Percentiles rank a stretch among this genome's conserved stretches.
These are phyloP conservation scores for Zygosaccharomyces sapae DNA, from an alignment of 1,139 yeast genomes.

Conservation along the genomic window DNA sequence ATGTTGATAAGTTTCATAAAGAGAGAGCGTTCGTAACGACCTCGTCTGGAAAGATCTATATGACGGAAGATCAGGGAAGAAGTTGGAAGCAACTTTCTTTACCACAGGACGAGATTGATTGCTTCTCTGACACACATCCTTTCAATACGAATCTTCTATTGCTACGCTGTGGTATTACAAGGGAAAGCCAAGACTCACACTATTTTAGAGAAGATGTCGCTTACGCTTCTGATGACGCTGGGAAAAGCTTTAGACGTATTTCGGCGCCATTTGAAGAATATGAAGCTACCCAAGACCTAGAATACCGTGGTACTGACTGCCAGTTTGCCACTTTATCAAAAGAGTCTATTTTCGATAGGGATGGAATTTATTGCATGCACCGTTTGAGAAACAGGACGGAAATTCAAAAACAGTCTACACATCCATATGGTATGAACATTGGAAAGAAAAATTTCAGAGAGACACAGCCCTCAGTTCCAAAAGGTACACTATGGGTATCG, in stretches of 20 bases:
- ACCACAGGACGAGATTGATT: not conserved
- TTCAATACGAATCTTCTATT: conserved; percentile 10
- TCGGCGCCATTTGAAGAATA: conserved; percentile 2
- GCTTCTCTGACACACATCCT: conserved; percentile 16
- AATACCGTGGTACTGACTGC: not conserved
- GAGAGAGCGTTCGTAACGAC: conserved; percentile 25
- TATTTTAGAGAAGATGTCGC: not conserved
- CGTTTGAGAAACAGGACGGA: conserved; percentile 9
- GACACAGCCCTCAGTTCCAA: not conserved
- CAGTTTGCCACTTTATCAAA: conserved; percentile 6
- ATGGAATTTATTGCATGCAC: conserved; percentile 7
- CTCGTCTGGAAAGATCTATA: conserved; percentile 11
- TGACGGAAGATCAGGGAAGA: conserved; percentile 29
- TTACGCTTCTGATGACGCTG: conserved; percentile 19
- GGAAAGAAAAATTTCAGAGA: not conserved
- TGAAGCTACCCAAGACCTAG: not conserved
- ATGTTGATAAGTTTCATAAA: conserved; percentile 18
- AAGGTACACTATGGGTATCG: not conserved
- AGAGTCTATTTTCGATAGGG: conserved; percentile 16
- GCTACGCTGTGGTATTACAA: conserved; percentile 8
- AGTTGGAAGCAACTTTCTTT: conserved; percentile 20
- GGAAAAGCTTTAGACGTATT: conserved; percentile 20
- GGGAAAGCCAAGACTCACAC: not conserved
- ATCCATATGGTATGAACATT: not conserved
- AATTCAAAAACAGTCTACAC: not conserved